Evolutionary conservation across 2,329 filamentous ascomycete genomes (phyloP), one percentile per base, ranked within the genome.

Genomic region (Didymellaceae sp.): DNA sequence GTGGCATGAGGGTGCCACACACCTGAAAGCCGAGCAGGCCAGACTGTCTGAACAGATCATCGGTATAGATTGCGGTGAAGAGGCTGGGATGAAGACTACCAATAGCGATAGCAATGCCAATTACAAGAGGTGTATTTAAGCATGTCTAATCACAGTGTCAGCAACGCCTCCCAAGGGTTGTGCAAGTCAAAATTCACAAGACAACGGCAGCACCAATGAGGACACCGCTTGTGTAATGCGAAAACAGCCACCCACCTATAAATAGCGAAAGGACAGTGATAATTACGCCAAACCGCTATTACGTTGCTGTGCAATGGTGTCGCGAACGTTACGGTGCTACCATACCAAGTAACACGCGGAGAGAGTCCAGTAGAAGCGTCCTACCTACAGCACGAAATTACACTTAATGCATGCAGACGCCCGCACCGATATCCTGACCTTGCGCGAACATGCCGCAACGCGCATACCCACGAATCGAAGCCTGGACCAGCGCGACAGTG

Each of bases 291-390:
- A 41, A 35, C 10, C 11, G 40, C 22, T 8, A 40, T 34, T n/a
- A 24, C 10, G 11, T 37, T 26, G 20, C 20, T 24, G 18, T 42
- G n/a, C 18, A n/a, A 22, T 25, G 26, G 37, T 52, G 26, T 28
- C 37, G 32, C 48, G 22, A 25, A 37, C 42, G 38, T 52, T 46
- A 17, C 43, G 6, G 48, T 46, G 25, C 38, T 31, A 46, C 42
- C 25, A 17, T 35, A 16, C 13, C 24, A 37, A 24, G 26, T 28
- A 28, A 28, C 26, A 13, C 10, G 11, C 11, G 11, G 26, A 9
- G n/a, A 7, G 5, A 13, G n/a, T 9, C 6, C 26, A 13, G n/a
- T 9, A 28, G 26, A 2, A 28, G n/a, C n/a, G n/a, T n/a, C n/a
- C n/a, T n/a, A n/a, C n/a, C n/a, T n/a, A n/a, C n/a, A n/a, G n/a